Evolutionary conservation across 78 protist species (phyloP), one percentile per base, ranked within the genome.

Genomic region (Bigelowiella natans): DNA sequence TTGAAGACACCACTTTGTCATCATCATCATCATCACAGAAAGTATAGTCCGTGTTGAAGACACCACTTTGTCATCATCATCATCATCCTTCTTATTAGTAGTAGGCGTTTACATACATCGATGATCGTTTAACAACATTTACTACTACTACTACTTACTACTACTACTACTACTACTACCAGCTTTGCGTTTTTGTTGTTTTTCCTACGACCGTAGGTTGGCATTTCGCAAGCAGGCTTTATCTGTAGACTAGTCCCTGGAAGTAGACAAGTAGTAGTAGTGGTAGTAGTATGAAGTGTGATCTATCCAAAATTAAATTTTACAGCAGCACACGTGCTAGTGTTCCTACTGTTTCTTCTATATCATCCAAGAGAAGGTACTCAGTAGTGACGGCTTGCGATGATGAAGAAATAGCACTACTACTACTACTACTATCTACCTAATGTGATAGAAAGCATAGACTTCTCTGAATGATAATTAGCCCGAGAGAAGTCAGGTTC

Each of bases 221-320:
- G 91, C 86, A 89, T 0, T 7, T 36, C 2, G 39, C 91, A 30
- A 37, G 91, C 91, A 1, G 91, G 91, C n/a, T 30, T 73, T 30
- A 89, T 73, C 31, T 34, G 38, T 18, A 89, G 86, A 7, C 34
- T 2, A 26, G 91, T 64, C 87, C 91, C 91, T 0, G 73, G 85
- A 18, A 26, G 18, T 51, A 51, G 7, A 51, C 18, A 18, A 26
- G 18, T 51, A 51, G 18, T 51, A 26, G 73, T 51, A 18, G 7
- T 7, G 7, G 18, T 51, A 51, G 7, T 26, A 51, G 18, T 51
- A 51, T 51, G 73, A 51, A 51, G 7, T 26, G 18, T 51, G 18
- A 26, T 26, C 18, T 51, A 26, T 51, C 73, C 34, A 51, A 51
- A 26, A 26, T 26, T 51, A 51, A 26, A 51, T 51, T 26, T 51